A percentile compares a stretch with the other conserved stretches of the same genome.
Conservation (phyloP, 2,329 filamentous ascomycete species). For the Aspergillus pseudoglaucus region DNA sequence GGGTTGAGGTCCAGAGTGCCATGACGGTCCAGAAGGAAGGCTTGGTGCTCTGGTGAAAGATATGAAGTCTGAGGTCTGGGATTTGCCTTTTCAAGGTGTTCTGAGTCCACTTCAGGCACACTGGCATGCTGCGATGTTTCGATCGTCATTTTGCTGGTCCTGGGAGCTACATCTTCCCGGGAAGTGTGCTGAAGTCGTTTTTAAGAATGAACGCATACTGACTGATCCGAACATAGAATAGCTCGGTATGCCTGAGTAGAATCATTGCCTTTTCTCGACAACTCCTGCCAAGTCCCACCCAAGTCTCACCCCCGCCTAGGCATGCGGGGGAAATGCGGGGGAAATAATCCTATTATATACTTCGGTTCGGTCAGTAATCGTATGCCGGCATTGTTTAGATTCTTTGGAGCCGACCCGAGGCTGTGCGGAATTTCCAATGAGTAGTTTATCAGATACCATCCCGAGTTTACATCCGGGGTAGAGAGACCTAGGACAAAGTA, state of each 20-base stretch:
- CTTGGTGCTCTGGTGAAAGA: conserved; percentile 20
- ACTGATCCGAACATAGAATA: too few relatives aligned
- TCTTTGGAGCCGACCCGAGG: neutral
- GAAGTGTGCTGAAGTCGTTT: neutral
- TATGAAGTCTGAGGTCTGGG: neutral
- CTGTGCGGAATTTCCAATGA: too few relatives aligned
- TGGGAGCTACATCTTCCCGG: neutral
- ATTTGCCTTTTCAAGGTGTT: neutral
- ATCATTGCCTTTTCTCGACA: too few relatives aligned
- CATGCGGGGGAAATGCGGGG: neutral
- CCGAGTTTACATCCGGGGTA: too few relatives aligned
- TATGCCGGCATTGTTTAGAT: neutral
- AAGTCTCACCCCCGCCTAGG: too few relatives aligned
- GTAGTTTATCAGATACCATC: too few relatives aligned
- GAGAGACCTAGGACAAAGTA: too few relatives aligned
- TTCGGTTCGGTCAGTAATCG: neutral
- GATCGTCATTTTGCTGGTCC: neutral
- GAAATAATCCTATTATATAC: neutral
- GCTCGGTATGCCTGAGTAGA: too few relatives aligned
- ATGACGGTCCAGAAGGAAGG: conserved; percentile 48
- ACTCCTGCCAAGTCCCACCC: neutral
- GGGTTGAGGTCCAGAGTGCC: conserved; percentile 51
- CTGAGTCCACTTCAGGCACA: neutral
- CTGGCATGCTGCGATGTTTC: neutral
- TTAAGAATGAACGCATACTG: neutral